A percentile compares a stretch with the other conserved stretches of the same genome.
Conservation (phyloP, 1,284 basidiomycete species). For the Ceratobasidium sp. region DNA sequence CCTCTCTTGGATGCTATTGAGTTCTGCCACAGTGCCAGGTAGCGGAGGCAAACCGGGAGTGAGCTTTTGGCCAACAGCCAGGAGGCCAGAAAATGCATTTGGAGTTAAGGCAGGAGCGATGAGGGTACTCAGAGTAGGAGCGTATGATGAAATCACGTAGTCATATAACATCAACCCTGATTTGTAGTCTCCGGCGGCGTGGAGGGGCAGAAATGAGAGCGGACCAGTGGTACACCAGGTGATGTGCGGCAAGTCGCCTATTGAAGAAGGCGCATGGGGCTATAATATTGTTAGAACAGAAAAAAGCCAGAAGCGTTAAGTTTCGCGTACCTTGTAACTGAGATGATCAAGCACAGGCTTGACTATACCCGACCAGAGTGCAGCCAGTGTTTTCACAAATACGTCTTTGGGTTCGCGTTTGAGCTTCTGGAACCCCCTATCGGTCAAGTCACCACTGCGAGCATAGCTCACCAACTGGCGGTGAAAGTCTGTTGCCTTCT, state of each 20-base stretch:
- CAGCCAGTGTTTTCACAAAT: not conserved
- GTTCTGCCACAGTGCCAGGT: not conserved
- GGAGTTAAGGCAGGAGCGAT: not conserved
- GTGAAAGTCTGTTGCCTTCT: not conserved
- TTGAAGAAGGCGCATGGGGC: not conserved
- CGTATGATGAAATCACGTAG: not conserved
- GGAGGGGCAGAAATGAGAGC: not conserved
- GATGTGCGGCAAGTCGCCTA: not conserved
- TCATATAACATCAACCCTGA: not conserved
- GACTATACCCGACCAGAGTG: constrained; percentile 18
- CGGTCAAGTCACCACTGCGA: not conserved
- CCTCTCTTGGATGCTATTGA: not conserved
- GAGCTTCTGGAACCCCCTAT: not conserved
- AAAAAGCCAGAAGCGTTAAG: not conserved
- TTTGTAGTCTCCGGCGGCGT: not conserved
- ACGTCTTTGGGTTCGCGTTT: not conserved
- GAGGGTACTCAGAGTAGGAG: not conserved
- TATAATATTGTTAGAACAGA: not conserved
- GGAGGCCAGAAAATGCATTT: not conserved
- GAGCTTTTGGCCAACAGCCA: not conserved
- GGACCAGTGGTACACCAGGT: constrained; percentile 5
- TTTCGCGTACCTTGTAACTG: not conserved
- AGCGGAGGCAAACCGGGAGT: not conserved
- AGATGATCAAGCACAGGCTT: constrained; percentile 15
- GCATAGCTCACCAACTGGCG: not conserved